Conservation (phyloP, 1,284 basidiomycete species). For the Ceratobasidium sp. region DNA sequence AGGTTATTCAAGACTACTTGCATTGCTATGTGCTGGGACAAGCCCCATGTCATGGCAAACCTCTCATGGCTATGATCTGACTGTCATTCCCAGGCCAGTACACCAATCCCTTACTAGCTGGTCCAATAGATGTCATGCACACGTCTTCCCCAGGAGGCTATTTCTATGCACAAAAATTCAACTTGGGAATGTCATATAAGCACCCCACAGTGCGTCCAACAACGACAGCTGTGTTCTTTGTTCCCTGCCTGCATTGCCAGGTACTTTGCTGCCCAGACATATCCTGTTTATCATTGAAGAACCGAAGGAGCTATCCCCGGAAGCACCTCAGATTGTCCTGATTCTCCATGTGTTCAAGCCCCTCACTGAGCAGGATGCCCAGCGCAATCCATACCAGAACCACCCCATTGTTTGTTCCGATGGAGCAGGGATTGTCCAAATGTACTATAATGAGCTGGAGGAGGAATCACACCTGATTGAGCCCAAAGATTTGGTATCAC, state of each 20-base stretch:
- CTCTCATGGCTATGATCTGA: background rate
- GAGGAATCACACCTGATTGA: background rate
- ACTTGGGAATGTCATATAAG: background rate
- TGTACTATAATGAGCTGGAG: background rate
- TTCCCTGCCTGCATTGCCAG: background rate
- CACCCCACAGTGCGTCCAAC: background rate
- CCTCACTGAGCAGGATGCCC: background rate
- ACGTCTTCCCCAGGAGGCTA: background rate
- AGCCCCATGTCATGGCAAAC: background rate
- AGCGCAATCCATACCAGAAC: conserved; percentile 2
- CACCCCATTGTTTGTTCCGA: background rate
- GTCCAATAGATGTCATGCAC: background rate
- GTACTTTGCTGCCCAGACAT: background rate
- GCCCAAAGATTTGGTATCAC: conserved; percentile 1
- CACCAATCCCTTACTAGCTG: background rate
- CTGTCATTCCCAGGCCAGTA: background rate
- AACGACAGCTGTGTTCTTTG: conserved; percentile 5
- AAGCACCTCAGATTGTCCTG: background rate
- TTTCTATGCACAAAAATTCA: conserved; percentile 6
- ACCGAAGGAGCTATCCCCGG: background rate
- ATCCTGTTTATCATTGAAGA: background rate
- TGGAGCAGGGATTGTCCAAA: background rate
- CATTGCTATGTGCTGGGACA: background rate
- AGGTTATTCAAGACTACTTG: background rate
- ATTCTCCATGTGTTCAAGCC: background rate